A percentile compares a stretch with the other conserved stretches of the same genome.
These are phyloP conservation scores for Leishmania tropica DNA, from an alignment of 208 protist species.

Conservation along the genomic window DNA sequence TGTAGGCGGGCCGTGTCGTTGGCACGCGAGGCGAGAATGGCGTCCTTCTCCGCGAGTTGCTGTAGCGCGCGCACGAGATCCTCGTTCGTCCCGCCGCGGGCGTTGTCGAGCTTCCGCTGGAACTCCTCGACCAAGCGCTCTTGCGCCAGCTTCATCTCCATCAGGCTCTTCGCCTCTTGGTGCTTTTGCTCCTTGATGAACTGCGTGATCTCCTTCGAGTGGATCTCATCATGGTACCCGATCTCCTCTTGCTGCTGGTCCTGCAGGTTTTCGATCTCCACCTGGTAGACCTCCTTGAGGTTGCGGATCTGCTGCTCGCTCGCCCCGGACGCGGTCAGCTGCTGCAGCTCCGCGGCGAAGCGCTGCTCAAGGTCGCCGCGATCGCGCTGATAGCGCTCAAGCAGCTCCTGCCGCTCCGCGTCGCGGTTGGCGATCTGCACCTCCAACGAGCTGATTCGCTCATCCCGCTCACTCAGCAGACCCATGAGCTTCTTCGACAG, in stretches of 20 bases:
- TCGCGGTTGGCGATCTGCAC: constrained; percentile 79
- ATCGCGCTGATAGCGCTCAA: constrained; percentile 68
- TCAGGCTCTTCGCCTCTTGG: constrained; percentile 72
- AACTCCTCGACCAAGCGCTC: constrained; percentile 87
- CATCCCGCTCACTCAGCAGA: constrained; percentile 70
- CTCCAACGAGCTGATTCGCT: constrained; percentile 76
- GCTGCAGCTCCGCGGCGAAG: constrained; percentile 65
- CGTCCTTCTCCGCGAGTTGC: constrained; percentile 81
- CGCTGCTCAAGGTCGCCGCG: constrained; percentile 51
- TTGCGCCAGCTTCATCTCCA: constrained; percentile 77
- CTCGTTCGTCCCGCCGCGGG: constrained; percentile 78
- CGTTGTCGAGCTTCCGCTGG: constrained; percentile 78
- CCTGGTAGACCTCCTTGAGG: constrained; percentile 78
- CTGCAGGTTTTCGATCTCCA: constrained; percentile 79
- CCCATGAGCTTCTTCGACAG: constrained; percentile 77
- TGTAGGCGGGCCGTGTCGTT: constrained; percentile 84
- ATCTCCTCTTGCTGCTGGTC: constrained; percentile 89
- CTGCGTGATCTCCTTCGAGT: constrained; percentile 77
- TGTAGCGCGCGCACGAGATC: constrained; percentile 71
- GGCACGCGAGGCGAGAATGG: constrained; percentile 74
- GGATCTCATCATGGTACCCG: constrained; percentile 76
- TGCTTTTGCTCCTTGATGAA: constrained; percentile 84
- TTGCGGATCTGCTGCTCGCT: constrained; percentile 76
- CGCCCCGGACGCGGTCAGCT: constrained; percentile 59
- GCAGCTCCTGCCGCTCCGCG: constrained; percentile 70